phyloP scores from a whole-genome alignment of 2,329 filamentous ascomycete genomes.

The Stagonosporopsis cucurbitacearum region DNA sequence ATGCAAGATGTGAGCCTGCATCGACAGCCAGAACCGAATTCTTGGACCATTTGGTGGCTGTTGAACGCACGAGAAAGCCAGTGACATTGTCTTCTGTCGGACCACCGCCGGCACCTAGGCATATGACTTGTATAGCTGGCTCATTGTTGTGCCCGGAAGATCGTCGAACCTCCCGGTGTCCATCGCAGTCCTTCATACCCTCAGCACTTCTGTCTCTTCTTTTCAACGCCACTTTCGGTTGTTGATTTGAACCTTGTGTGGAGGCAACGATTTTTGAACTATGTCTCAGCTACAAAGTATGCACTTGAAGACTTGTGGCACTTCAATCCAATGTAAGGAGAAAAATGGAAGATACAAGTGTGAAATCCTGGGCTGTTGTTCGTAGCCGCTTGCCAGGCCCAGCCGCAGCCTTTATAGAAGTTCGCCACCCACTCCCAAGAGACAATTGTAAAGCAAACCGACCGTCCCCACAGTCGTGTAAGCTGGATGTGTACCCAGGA shows the following conservation, averaged over 20 bases:
- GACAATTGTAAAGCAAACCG: neutral
- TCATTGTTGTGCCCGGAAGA: conserved; percentile 44
- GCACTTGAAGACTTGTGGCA: neutral
- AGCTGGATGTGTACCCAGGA: neutral
- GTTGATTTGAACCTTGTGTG: neutral
- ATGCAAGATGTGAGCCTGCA: conserved; percentile 85
- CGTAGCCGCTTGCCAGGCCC: neutral
- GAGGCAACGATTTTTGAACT: neutral
- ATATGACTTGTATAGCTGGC: conserved; percentile 57
- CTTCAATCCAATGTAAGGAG: neutral
- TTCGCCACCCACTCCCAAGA: neutral
- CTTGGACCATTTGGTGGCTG: conserved; percentile 77
- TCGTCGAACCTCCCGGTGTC: conserved; percentile 45
- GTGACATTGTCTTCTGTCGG: conserved; percentile 90
- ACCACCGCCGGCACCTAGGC: conserved; percentile 83
- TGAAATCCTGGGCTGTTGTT: neutral
- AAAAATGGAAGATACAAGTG: neutral
- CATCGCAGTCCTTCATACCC: conserved; percentile 53
- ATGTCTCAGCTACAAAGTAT: neutral
- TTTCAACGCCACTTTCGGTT: neutral
- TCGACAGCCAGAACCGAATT: conserved; percentile 91
- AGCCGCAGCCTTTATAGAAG: neutral
- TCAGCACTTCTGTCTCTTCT: conserved; percentile 12
- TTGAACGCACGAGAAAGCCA: conserved; percentile 84
- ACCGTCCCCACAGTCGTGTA: neutral